These are phyloP conservation scores for Euphrasia confusa DNA, from an alignment of 257 asterid species.

Conservation along the genomic window DNA sequence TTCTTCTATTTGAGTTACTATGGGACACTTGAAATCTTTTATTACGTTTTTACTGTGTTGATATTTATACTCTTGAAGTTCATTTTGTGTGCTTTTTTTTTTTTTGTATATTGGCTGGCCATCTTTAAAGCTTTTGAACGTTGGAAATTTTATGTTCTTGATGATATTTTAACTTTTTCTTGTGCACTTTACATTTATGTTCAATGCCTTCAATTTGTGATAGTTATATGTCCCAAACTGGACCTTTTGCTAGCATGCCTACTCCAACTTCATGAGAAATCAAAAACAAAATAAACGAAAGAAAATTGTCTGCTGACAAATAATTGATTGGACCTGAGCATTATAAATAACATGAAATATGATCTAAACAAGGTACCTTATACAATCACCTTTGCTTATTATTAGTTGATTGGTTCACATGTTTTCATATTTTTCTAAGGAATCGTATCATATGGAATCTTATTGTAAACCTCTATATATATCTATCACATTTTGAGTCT, in stretches of 20 bases:
- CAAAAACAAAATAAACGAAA: too few relatives aligned
- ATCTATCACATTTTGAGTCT: neutral
- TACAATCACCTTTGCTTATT: neutral
- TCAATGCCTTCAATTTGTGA: too few relatives aligned
- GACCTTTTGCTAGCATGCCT: too few relatives aligned
- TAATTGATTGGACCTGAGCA: too few relatives aligned
- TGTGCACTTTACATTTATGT: too few relatives aligned
- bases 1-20: conserved; percentile 9
- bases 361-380: too few relatives aligned
- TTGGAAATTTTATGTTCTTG: neutral
- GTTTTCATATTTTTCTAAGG: neutral
- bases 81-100: neutral
- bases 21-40: neutral
- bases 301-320: too few relatives aligned
- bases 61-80: neutral
- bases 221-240: too few relatives aligned
- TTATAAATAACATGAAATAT: too few relatives aligned
- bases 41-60: neutral
- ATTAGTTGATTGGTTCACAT: conserved; percentile 1
- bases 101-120: neutral
- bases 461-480: neutral
- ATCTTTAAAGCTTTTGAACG: neutral
- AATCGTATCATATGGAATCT: neutral
- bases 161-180: neutral
- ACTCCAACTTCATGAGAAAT: too few relatives aligned